A percentile compares a stretch with the other conserved stretches of the same genome.
phyloP scores from a whole-genome alignment of 1,284 basidiomycete species.

The Tremellales sp. region DNA sequence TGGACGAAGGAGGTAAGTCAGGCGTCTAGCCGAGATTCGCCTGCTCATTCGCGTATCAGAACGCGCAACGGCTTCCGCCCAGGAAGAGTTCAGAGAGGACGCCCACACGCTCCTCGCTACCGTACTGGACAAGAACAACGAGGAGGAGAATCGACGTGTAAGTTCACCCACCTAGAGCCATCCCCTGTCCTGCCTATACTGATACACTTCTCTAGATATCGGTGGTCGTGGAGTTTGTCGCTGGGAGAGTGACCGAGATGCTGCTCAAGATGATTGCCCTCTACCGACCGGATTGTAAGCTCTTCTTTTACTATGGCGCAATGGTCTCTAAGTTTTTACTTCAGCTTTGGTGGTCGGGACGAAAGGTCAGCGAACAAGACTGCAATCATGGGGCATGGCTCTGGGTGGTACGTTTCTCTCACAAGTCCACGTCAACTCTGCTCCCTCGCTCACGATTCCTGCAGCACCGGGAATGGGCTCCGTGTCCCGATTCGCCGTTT shows the following conservation, averaged over 20 bases:
- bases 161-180: conserved; percentile 7
- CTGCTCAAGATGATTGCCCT: conserved; percentile 90
- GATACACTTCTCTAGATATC: conserved; percentile 58
- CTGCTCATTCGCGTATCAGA: conserved; percentile 46
- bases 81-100: conserved; percentile 80
- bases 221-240: conserved; percentile 89
- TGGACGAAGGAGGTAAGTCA: conserved; percentile 65
- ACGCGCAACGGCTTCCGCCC: conserved; percentile 55
- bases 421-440: background rate
- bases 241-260: conserved; percentile 81
- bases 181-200: background rate
- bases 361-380: conserved; percentile 63
- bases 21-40: background rate
- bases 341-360: conserved; percentile 82
- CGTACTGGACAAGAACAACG: conserved; percentile 75
- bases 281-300: conserved; percentile 79
- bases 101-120: conserved; percentile 76
- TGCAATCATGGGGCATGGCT: conserved; percentile 58
- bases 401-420: conserved; percentile 50
- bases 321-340: conserved; percentile 3
- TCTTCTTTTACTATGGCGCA: background rate
- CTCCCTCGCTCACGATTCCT: conserved; percentile 4
- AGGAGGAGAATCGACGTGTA: conserved; percentile 73
- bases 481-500: conserved; percentile 67
- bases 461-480: conserved; percentile 54